phyloP scores from a whole-genome alignment of 2,329 filamentous ascomycete species.

The Microdochium trichocladiopsis region DNA sequence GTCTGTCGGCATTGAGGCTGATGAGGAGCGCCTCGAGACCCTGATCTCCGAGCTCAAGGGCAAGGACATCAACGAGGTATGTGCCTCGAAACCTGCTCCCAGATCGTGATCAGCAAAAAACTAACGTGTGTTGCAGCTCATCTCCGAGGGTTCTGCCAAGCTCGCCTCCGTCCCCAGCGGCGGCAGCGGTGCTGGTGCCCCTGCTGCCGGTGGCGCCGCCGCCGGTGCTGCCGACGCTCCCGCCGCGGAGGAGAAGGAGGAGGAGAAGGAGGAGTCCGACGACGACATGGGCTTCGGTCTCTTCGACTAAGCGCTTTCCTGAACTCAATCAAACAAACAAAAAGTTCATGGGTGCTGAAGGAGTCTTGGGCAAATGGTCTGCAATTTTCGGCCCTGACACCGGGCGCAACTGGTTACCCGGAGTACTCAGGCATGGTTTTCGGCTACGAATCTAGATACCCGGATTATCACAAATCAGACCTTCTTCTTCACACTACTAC shows the following conservation, averaged over 20 bases:
- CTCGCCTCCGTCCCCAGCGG: slow-evolving; percentile 96
- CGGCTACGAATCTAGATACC: background rate
- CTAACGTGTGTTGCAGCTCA: slow-evolving; percentile 56
- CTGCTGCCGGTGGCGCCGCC: slow-evolving; percentile 55
- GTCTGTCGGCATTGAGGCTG: slow-evolving; percentile 92
- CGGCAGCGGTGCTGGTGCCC: slow-evolving; percentile 67
- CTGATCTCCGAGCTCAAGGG: slow-evolving; percentile 86
- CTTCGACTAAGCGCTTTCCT: slow-evolving; percentile 54
- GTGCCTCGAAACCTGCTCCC: slow-evolving; percentile 20
- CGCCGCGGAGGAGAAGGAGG: slow-evolving; percentile 63
- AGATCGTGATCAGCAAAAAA: background rate
- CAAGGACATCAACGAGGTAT: slow-evolving; percentile 90
- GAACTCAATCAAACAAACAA: slow-evolving; percentile 9
- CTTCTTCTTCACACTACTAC: background rate
- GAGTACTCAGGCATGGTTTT: background rate
- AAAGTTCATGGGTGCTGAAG: slow-evolving; percentile 16
- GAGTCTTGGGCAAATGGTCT: slow-evolving; percentile 9
- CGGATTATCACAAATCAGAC: background rate
- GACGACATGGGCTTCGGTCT: slow-evolving; percentile 74
- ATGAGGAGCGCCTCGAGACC: slow-evolving; percentile 75
- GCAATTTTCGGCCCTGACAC: background rate
- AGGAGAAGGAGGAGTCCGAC: slow-evolving; percentile 71
- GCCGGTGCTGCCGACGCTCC: slow-evolving; percentile 57
- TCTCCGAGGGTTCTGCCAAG: slow-evolving; percentile 83
- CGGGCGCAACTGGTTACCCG: background rate